Conservation (phyloP, 345 rosid species). For the Luvunga scandens region DNA sequence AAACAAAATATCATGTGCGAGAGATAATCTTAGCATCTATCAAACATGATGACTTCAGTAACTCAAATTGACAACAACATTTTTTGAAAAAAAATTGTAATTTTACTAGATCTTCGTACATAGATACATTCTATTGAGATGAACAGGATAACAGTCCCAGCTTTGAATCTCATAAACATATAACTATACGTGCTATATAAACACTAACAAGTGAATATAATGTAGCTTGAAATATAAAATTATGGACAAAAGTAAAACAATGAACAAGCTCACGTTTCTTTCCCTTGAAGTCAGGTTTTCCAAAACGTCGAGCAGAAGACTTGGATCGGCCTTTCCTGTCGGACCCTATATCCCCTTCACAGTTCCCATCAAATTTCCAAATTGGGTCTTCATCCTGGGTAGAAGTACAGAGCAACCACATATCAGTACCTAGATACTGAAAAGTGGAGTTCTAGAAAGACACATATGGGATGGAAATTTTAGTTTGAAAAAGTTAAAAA, state of each 20-base stretch:
- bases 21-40: background rate
- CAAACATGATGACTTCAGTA: background rate
- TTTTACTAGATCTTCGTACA: background rate
- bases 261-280: constrained; percentile 38
- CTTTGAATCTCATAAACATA: background rate
- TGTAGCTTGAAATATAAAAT: background rate
- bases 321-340: constrained; percentile 25
- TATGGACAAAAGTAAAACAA: background rate
- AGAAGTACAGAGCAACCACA: constrained; percentile 9
- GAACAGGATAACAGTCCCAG: background rate
- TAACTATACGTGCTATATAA: background rate
- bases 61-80: background rate
- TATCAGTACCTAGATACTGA: background rate
- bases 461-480: background rate
- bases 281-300: constrained; percentile 34
- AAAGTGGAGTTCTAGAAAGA: background rate
- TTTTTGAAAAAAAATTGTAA: background rate
- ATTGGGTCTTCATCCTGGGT: constrained; percentile 36
- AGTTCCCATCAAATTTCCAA: constrained; percentile 27
- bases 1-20: background rate
- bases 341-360: constrained; percentile 12
- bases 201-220: background rate
- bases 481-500: background rate
- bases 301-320: constrained; percentile 26
- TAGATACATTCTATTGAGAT: background rate